Conservation (phyloP, 148 eudicot species). For the Hydrangea macrophylla region DNA sequence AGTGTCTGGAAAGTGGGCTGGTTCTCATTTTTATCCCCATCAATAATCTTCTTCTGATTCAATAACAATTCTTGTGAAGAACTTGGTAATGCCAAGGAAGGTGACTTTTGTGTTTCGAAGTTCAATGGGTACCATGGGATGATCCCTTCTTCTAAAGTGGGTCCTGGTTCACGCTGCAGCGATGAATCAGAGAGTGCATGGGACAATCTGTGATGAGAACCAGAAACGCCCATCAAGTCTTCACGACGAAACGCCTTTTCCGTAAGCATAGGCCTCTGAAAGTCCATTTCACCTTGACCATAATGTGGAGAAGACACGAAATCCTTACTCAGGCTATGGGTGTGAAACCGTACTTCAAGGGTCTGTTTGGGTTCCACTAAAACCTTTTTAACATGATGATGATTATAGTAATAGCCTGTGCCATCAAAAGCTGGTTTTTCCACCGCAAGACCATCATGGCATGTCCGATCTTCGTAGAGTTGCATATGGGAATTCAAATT, state of each 20-base stretch:
- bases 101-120: constrained; percentile 24
- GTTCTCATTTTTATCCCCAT: constrained; percentile 27
- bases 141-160: constrained; percentile 35
- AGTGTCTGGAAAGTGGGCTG: constrained; percentile 1
- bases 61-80: constrained; percentile 23
- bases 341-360: constrained; percentile 20
- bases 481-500: constrained; percentile 26
- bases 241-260: constrained; percentile 30
- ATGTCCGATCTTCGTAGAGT: constrained; percentile 39
- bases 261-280: constrained; percentile 18
- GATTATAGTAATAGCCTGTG: constrained; percentile 10
- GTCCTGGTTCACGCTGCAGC: constrained; percentile 34
- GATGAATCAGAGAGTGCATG: constrained; percentile 49
- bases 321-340: constrained; percentile 27
- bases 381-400: constrained; percentile 7
- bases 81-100: constrained; percentile 34
- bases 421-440: constrained; percentile 26
- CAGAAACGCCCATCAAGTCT: constrained; percentile 39
- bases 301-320: constrained; percentile 25
- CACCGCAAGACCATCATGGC: constrained; percentile 29
- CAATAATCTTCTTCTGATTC: constrained; percentile 22
- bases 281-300: constrained; percentile 24
- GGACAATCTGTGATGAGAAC: constrained; percentile 35
- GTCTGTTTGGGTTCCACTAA: constrained; percentile 11
- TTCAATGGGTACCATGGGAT: constrained; percentile 28